Evolutionary conservation across 1,284 basidiomycete genomes (phyloP), one percentile per base, ranked within the genome.

Genomic region (Cryptococcus hybrid): DNA sequence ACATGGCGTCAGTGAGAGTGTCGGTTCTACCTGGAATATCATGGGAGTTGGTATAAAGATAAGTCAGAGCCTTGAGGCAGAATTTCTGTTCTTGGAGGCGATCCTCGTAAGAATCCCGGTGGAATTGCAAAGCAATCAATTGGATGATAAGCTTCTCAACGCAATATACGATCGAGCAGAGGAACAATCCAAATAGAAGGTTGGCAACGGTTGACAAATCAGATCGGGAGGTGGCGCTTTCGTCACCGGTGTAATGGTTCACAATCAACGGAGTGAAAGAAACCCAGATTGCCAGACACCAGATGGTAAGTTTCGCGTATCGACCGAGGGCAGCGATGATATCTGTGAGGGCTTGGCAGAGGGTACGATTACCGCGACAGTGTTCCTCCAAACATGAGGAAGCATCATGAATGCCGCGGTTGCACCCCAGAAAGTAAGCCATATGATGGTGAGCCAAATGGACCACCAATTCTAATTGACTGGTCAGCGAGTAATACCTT

Each of bases 81-180:
- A 42, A 9, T 42, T 42, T 42, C 71, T 93, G 90, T 60, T 88
- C 86, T 18, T 18, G 18, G 18, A 95, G 89, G 56, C 92, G 86
- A 66, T 94, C 91, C 55, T 88, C 88, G 73, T 92, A 95, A 7
- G 89, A 90, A 63, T 88, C 84, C 69, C 90, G 87, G 77, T 95
- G 92, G 82, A 94, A 95, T 60, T 73, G 68, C 45, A 76, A 63
- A 59, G 89, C 88, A 64, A 94, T 91, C 79, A 86, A 86, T 73
- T 96, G 93, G 56, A 96, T 89, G 12, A 87, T 76, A 61, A 93
- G 84, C 75, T 97, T 97, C 75, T 95, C 91, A 52, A 83, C 85
- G 7, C 90, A 81, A 7, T 93, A 82, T 30, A 93, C 82, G 39
- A 84, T 82, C 0, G 87, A 78, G 69, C 87, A 90, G 52, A 95